Evolutionary conservation across 495 filamentous ascomycete genomes (phyloP).

Genomic region (Xanthoparmelia taractica): DNA sequence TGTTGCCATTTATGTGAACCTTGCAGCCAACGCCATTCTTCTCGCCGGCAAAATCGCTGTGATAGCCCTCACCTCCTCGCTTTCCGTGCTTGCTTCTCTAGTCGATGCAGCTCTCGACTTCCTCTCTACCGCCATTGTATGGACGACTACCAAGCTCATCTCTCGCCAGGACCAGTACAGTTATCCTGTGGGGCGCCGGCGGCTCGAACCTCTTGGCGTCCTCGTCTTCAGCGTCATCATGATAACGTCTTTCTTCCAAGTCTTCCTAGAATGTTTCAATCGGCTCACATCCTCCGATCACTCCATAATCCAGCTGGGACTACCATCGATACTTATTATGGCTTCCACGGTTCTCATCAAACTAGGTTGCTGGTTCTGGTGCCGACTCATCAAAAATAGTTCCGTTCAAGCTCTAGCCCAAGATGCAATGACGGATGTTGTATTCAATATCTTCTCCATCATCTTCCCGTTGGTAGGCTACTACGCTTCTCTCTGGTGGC

Average conservation of each 20-base stretch:
- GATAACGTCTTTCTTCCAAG: constrained; percentile 83
- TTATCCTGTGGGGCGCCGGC: constrained; percentile 75
- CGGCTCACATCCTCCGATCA: constrained; percentile 57
- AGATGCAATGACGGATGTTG: constrained; percentile 61
- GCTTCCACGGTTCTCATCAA: constrained; percentile 75
- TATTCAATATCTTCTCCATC: constrained; percentile 88
- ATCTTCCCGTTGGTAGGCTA: constrained; percentile 73
- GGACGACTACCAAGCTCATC: constrained; percentile 71
- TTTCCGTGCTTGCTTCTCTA: constrained; percentile 81
- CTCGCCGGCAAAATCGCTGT: constrained; percentile 75
- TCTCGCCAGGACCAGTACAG: constrained; percentile 64
- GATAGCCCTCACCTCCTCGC: constrained; percentile 67
- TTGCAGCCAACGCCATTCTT: constrained; percentile 72
- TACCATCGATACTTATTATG: constrained; percentile 73
- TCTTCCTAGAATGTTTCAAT: constrained; percentile 62
- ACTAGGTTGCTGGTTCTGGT: constrained; percentile 80
- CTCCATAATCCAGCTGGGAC: constrained; percentile 58
- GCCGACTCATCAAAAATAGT: constrained; percentile 78
- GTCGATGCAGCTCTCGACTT: constrained; percentile 88
- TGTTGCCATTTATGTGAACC: constrained; percentile 77
- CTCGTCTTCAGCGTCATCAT: constrained; percentile 77
- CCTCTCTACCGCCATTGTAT: constrained; percentile 77
- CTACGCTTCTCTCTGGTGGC: constrained; percentile 71
- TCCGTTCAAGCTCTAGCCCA: constrained; percentile 77
- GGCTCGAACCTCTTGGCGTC: constrained; percentile 72